Base-by-base conservation (phyloP, 83 land plant species). In the Picea abies region DNA sequence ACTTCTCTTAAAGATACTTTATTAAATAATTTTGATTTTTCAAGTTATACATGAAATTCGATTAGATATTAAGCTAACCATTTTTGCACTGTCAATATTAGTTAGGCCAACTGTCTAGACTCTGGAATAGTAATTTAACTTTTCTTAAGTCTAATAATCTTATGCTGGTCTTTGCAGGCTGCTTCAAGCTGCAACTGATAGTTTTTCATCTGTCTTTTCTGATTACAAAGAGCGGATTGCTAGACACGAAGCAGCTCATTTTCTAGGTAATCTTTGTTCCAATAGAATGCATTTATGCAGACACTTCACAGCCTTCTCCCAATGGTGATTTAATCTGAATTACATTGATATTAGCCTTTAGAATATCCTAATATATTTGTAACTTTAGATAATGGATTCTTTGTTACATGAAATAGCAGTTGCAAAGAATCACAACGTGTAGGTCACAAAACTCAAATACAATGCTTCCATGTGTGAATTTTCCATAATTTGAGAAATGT, bases 241-340 rank as follows among this genome's bases (percentile, higher is more conserved):
- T 29, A 84, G 98, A 60, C 99, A 97, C 89, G 99, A 97, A 87
- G 99, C 99, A 20, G 99, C 98, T 56, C 99, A 97, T 82, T 97
- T 97, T 77, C 85, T 97, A 67, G 92, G 97, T 93, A 84, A 79
- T 16, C 19, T 29, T 26, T 15, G 22, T 16, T 23, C 39, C 23
- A 66, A 35, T 81, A 49, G 47, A 23, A 60, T 26, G 26, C 16
- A 37, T 22, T 60, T 35, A 20, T 62, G 75, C 2, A 26, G 22
- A 29, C 23, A 8, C 60, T 76, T 44, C n/a, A 20, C 12, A 49
- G 56, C 56, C 56, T 49, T 49, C 32, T 10, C 15, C 25, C 29
- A 23, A 10, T 23, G 1, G 71, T 2, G 15, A 68, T 29, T 68
- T 23, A 29, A 29, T 23, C 32, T 23, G 32, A 29, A 29, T 68